A percentile compares a stretch with the other conserved stretches of the same genome.
phyloP scores from a whole-genome alignment of 192 early-diverging fungal species.

The Tieghemiomyces parasiticus region DNA sequence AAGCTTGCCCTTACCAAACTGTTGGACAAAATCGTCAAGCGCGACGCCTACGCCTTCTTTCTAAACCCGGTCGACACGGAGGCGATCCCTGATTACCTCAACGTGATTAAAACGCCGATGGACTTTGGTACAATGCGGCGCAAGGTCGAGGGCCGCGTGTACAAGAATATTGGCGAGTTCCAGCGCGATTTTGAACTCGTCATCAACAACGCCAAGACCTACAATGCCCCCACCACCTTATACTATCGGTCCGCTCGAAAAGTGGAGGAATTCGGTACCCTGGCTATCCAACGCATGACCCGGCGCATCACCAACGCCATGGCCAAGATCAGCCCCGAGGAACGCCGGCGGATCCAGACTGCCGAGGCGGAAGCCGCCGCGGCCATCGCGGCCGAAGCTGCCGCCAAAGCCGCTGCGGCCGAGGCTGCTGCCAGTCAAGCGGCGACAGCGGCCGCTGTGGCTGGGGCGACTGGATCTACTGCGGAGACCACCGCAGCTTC shows the following conservation, averaged over 20 bases:
- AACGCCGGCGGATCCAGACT: slow-evolving; percentile 13
- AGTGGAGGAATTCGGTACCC: slow-evolving; percentile 46
- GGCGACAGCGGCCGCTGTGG: slow-evolving; percentile 9
- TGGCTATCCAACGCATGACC: slow-evolving; percentile 50
- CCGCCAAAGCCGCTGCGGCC: slow-evolving; percentile 10
- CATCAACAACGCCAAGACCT: slow-evolving; percentile 63
- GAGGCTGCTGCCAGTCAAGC: neutral
- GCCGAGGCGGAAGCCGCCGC: slow-evolving; percentile 19
- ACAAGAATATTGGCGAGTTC: slow-evolving; percentile 54
- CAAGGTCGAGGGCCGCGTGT: slow-evolving; percentile 47
- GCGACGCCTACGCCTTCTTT: slow-evolving; percentile 80
- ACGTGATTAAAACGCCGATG: slow-evolving; percentile 73
- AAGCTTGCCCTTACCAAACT: slow-evolving; percentile 44
- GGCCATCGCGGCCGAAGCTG: slow-evolving; percentile 10
- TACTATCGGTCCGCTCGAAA: slow-evolving; percentile 73
- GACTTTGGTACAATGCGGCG: slow-evolving; percentile 78
- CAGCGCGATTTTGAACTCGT: slow-evolving; percentile 62
- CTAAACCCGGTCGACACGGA: slow-evolving; percentile 67
- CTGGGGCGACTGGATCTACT: slow-evolving; percentile 8
- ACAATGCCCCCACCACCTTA: slow-evolving; percentile 67
- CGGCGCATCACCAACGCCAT: slow-evolving; percentile 10
- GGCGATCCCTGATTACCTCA: slow-evolving; percentile 63
- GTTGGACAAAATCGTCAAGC: slow-evolving; percentile 47
- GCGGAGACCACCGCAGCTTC: neutral
- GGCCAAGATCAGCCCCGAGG: slow-evolving; percentile 2